phyloP scores from a whole-genome alignment of 169 alveolate species.

The Eimeria maxima region DNA sequence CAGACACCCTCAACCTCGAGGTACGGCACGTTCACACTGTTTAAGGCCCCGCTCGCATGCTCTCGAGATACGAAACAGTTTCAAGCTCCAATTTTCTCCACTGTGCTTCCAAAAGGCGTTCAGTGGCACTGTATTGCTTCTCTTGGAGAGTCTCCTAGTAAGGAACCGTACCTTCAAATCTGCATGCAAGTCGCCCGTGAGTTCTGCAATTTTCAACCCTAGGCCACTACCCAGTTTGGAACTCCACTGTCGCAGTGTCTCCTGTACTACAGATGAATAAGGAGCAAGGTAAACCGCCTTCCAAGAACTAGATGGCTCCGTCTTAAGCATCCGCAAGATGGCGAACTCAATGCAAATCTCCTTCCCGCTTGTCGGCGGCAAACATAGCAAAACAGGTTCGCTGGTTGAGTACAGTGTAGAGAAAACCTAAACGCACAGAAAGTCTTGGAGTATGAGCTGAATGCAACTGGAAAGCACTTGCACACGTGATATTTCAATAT shows the following conservation, averaged over 20 bases:
- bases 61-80: not conserved
- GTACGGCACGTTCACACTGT: not conserved
- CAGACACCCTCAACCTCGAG: not conserved
- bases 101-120: not conserved
- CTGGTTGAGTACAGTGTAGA: conserved; percentile 89
- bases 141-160: not conserved
- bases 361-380: conserved; percentile 96
- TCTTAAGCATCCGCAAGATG: conserved; percentile 91
- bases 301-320: conserved; percentile 82
- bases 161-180: conserved; percentile 79
- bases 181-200: conserved; percentile 83
- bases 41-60: not conserved
- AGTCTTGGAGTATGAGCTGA: too few species aligned
- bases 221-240: conserved; percentile 86
- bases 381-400: conserved; percentile 95
- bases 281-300: conserved; percentile 89
- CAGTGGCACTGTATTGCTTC: not conserved
- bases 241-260: conserved; percentile 86
- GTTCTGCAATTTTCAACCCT: conserved; percentile 82
- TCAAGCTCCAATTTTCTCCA: not conserved
- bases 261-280: conserved; percentile 84
- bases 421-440: conserved; percentile 64
- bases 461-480: not conserved
- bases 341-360: conserved; percentile 94
- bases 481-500: not conserved